Evolutionary conservation across 345 rosid species (phyloP), one percentile per base, ranked within the genome.

Genomic region (Arabidopsis suecica): DNA sequence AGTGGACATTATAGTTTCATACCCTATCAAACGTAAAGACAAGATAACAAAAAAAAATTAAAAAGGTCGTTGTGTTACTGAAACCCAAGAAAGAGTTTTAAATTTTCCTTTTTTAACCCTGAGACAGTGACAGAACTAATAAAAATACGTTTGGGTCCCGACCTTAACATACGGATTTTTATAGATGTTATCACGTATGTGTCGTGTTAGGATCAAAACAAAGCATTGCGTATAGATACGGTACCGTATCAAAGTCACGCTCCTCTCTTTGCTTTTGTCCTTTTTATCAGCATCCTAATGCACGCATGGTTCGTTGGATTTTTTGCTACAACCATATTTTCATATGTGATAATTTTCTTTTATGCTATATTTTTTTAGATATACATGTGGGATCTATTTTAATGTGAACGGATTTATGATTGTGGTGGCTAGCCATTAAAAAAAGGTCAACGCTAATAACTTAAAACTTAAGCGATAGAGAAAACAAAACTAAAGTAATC

Each of bases 221-320:
- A 65, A 69, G 59, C 77, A 54, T 63, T 78, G 73, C 68, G 68
- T 77, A 77, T 56, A 47, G 53, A 77, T 77, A 77, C 72, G 72
- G 72, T 64, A 71, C 76, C 76, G 80, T 78, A 78, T 78, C 73
- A 78, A 66, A 65, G 73, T 71, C 77, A 72, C 81, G 73, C 73
- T 78, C 6, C 65, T 13, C 65, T 13, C 40, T 54, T 69, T 72
- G 38, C 68, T 77, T 64, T 68, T 48, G 61, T 58, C 80, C 77
- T 77, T 65, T 77, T 63, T 70, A 37, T 71, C n/a, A 57, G 61
- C 72, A 65, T 64, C 37, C 41, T 68, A 57, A 78, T 78, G 73
- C 77, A 78, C 77, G 73, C 78, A 59, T 59, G 80, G 50, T 60
- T 59, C 64, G 55, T 72, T 78, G 63, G 48, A 61, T 53, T 78